Evolutionary conservation across 257 asterid genomes (phyloP).

Genomic region (Lycium barbarum): DNA sequence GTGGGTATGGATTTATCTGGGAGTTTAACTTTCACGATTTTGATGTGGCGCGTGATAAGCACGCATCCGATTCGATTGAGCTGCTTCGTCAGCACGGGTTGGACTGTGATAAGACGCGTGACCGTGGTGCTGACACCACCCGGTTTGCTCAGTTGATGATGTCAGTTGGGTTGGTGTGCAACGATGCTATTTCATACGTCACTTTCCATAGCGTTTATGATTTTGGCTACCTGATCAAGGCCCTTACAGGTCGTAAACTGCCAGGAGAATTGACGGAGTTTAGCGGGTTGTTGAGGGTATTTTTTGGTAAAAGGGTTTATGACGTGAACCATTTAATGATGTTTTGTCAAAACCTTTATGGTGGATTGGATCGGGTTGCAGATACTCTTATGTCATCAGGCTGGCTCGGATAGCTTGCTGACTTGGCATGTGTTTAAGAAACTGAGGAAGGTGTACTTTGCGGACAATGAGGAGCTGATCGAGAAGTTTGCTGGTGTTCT

Average conservation of each 20-base stretch:
- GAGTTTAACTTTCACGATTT: conserved; percentile 79
- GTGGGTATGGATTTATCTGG: conserved; percentile 60
- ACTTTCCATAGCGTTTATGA: conserved; percentile 83
- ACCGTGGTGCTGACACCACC: conserved; percentile 52
- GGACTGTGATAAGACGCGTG: conserved; percentile 49
- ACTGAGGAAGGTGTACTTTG: conserved; percentile 60
- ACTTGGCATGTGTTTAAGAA: conserved; percentile 76
- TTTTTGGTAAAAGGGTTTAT: conserved; percentile 71
- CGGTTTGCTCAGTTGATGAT: conserved; percentile 71
- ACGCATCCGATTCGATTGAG: conserved; percentile 66
- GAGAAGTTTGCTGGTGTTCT: conserved; percentile 74
- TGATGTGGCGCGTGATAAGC: conserved; percentile 57
- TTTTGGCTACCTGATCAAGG: conserved; percentile 76
- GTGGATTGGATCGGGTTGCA: conserved; percentile 80
- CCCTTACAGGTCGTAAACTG: conserved; percentile 59
- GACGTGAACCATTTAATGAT: conserved; percentile 80
- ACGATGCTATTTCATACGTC: conserved; percentile 57
- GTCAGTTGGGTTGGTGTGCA: conserved; percentile 75
- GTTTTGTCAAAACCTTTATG: conserved; percentile 66
- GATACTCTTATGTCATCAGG: conserved; percentile 71
- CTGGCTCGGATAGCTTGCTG: conserved; percentile 87
- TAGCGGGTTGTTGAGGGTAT: conserved; percentile 52
- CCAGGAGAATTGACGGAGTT: conserved; percentile 59
- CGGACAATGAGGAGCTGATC: conserved; percentile 44
- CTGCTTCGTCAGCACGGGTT: conserved; percentile 71